Evolutionary conservation across 768 basidiomycete genomes (phyloP), one percentile per base, ranked within the genome.

Genomic region (Lactarius sp.): DNA sequence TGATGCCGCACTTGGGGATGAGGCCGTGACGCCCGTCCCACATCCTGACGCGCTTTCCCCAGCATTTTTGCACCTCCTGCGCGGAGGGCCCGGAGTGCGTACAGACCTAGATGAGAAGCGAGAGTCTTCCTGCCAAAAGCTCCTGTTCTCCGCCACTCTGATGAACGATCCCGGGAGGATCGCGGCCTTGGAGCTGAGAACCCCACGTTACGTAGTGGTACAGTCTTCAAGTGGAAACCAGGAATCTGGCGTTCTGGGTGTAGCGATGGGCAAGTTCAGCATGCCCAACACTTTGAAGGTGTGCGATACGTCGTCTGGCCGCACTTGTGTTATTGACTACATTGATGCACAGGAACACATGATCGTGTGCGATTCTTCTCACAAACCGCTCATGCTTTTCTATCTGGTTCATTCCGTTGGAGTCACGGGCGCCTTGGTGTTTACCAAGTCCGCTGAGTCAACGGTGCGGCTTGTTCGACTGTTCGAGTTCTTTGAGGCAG

Each of bases 391-490:
- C 9, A 79, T 92, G 69, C 83, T 99, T 59, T 89, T 97, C 74
- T 81, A 98, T 70, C 86, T 99, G 56, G 79, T 97, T 2, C 86
- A 89, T 70, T 72, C 77, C 8, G 79, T 77, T 52, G 70, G 77
- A 8, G 79, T 94, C 22, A 78, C 74, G 9, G 89, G 90, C 62
- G 90, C 88, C 0, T 79, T 99, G 39, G 87, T 97, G 36, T 99
- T 99, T 77, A 97, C 96, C n/a, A 98, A 98, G 75, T 93, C 90
- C 0, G 88, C 95, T 5, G 95, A 98, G 71, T 93, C 92, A 0
- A 91, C 94, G 0, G 77, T 79, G 4, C 84, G 96, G 9, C 85
- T 98, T 7, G 87, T 94, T 33, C 83, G 80, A 46, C 79, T 98
- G 12, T 84, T 98, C 67, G 83, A 88, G 31, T 88, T 88, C 69